Conservation (phyloP, 2,329 filamentous ascomycete species). For the Arthrobotrys megalospora region DNA sequence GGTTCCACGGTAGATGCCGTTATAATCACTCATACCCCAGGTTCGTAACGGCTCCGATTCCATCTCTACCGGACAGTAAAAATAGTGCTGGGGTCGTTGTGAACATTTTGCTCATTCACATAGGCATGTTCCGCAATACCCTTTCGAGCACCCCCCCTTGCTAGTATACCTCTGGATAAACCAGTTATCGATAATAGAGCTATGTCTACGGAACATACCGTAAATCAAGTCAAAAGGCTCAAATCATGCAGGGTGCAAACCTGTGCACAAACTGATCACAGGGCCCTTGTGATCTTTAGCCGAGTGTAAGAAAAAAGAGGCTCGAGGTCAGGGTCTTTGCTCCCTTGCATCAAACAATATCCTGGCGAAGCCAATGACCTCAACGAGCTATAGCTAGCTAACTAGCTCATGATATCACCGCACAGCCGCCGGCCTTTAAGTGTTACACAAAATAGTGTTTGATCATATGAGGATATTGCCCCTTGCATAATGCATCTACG, state of each 20-base stretch:
- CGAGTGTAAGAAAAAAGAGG: neutral
- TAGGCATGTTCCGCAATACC: too few species aligned
- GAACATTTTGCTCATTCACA: too few species aligned
- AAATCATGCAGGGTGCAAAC: neutral
- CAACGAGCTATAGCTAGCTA: too few species aligned
- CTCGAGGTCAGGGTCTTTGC: too few species aligned
- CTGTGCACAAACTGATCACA: neutral
- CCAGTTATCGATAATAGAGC: neutral
- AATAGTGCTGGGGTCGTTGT: too few species aligned
- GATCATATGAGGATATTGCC: slow-evolving; percentile 1
- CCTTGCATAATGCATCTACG: slow-evolving; percentile 10
- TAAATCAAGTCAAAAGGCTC: neutral
- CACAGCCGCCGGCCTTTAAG: neutral
- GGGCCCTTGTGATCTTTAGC: slow-evolving; percentile 5
- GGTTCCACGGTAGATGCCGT: too few species aligned
- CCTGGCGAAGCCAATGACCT: neutral
- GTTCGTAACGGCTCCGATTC: too few species aligned
- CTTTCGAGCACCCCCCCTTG: neutral
- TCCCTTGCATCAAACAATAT: slow-evolving; percentile 12
- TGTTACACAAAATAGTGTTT: slow-evolving; percentile 2
- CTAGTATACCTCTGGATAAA: neutral
- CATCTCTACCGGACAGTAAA: too few species aligned
- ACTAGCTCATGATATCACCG: neutral
- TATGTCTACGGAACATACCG: slow-evolving; percentile 7
- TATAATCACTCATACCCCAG: too few species aligned